Conservation (phyloP, 805 yeast species). For the Saturnispora quitensis region DNA sequence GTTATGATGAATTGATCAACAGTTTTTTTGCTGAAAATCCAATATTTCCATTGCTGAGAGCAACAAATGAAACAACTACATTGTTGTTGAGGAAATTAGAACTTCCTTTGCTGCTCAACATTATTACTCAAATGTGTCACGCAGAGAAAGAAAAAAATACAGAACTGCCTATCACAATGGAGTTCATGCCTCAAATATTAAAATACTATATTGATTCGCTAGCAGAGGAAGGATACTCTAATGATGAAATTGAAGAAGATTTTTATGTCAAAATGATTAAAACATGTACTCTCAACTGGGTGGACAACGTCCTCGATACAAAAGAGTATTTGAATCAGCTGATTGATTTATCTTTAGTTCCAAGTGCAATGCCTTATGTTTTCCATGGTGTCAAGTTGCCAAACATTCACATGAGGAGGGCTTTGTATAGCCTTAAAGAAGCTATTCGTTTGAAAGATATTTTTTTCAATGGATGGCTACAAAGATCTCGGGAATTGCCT, state of each 20-base stretch:
- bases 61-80: conserved; percentile 8
- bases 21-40: conserved; percentile 20
- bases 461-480: conserved; percentile 15
- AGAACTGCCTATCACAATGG: conserved; percentile 13
- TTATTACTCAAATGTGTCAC: conserved; percentile 3
- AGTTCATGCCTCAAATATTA: conserved; percentile 22
- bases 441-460: conserved; percentile 16
- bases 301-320: conserved; percentile 8
- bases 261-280: conserved; percentile 16
- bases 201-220: conserved; percentile 16
- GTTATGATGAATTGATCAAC: conserved; percentile 12
- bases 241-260: conserved; percentile 14
- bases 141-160: neutral
- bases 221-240: conserved; percentile 9
- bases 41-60: conserved; percentile 20
- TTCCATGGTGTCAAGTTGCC: conserved; percentile 16
- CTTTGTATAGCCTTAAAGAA: conserved; percentile 16
- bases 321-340: conserved; percentile 16
- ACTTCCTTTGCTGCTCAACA: neutral
- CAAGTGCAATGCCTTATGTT: conserved; percentile 18
- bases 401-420: conserved; percentile 21
- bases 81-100: neutral
- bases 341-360: conserved; percentile 19
- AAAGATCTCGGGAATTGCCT: neutral
- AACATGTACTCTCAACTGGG: conserved; percentile 16